Evolutionary conservation across 306 rosid genomes (phyloP).

Genomic region (Vigna angularis): DNA sequence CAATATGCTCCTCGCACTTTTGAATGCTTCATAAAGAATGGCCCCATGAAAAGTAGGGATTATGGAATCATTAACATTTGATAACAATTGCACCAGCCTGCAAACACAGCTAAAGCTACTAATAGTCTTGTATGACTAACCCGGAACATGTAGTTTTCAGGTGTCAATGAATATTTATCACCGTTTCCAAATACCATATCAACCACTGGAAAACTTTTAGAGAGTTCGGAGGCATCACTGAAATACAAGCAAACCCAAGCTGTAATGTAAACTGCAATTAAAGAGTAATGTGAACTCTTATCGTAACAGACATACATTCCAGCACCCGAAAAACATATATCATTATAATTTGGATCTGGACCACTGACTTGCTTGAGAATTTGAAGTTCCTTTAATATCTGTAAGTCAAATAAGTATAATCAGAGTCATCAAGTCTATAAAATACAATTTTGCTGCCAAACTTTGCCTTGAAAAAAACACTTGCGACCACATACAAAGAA

Average conservation of each 20-base stretch:
- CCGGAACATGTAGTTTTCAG: constrained; percentile 93
- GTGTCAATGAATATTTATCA: constrained; percentile 73
- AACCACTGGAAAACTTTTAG: constrained; percentile 78
- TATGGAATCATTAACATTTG: constrained; percentile 29
- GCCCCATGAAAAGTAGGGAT: constrained; percentile 43
- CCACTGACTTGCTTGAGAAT: constrained; percentile 71
- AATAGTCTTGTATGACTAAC: constrained; percentile 52
- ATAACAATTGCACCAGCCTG: constrained; percentile 34
- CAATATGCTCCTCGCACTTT: constrained; percentile 91
- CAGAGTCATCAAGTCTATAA: constrained; percentile 2
- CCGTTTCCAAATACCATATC: constrained; percentile 90
- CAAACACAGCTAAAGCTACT: constrained; percentile 36
- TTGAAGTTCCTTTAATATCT: constrained; percentile 79
- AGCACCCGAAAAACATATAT: constrained; percentile 86
- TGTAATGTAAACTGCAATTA: constrained; percentile 41
- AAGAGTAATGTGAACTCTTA: constrained; percentile 23
- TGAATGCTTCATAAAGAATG: constrained; percentile 73
- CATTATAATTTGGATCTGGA: constrained; percentile 91
- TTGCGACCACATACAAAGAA: constrained; percentile 18
- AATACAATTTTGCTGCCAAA: constrained; percentile 19
- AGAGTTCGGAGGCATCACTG: constrained; percentile 73
- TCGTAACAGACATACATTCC: constrained; percentile 65
- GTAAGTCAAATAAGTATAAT: constrained; percentile 45
- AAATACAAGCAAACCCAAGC: constrained; percentile 42
- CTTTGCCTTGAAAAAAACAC: constrained; percentile 7